phyloP scores from a whole-genome alignment of 805 yeast species.

The Candida andamanensis region DNA sequence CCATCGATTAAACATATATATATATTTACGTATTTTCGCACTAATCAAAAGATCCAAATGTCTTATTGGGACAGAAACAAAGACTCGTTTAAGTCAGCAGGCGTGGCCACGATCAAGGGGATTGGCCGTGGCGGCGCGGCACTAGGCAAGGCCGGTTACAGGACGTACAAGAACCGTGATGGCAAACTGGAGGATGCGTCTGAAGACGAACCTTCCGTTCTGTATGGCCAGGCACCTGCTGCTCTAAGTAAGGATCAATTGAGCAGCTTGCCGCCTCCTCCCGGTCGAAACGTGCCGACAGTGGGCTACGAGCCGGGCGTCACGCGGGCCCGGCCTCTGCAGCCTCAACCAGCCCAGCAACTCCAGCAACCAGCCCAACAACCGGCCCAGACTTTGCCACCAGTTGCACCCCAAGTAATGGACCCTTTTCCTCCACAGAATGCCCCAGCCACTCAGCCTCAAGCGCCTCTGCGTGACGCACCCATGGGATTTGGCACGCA shows the following conservation, averaged over 20 bases:
- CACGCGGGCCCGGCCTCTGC: too few species aligned
- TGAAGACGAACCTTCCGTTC: slow-evolving; percentile 10
- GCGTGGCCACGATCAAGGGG: slow-evolving; percentile 45
- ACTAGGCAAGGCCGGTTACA: slow-evolving; percentile 46
- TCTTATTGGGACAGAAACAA: slow-evolving; percentile 43
- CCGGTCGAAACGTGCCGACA: slow-evolving; percentile 31
- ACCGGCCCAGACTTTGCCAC: slow-evolving; percentile 4
- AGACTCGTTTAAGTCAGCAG: slow-evolving; percentile 45
- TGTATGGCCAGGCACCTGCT: background rate
- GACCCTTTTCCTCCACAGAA: too few species aligned
- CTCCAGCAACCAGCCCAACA: slow-evolving; percentile 7
- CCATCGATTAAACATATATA: slow-evolving; percentile 14
- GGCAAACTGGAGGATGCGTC: slow-evolving; percentile 21
- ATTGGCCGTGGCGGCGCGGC: slow-evolving; percentile 48
- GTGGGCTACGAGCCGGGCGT: slow-evolving; percentile 16
- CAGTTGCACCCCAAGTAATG: too few species aligned
- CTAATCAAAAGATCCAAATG: slow-evolving; percentile 11
- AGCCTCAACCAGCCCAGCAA: slow-evolving; percentile 10
- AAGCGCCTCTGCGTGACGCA: slow-evolving; percentile 1
- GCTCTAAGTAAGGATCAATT: slow-evolving; percentile 16
- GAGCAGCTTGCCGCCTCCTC: slow-evolving; percentile 22
- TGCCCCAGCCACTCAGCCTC: slow-evolving; percentile 3
- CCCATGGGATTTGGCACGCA: too few species aligned
- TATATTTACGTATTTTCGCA: too few species aligned
- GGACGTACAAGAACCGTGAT: slow-evolving; percentile 43